Evolutionary conservation across 2,329 filamentous ascomycete genomes (phyloP).

Genomic region (Dactylellina drechsleri): DNA sequence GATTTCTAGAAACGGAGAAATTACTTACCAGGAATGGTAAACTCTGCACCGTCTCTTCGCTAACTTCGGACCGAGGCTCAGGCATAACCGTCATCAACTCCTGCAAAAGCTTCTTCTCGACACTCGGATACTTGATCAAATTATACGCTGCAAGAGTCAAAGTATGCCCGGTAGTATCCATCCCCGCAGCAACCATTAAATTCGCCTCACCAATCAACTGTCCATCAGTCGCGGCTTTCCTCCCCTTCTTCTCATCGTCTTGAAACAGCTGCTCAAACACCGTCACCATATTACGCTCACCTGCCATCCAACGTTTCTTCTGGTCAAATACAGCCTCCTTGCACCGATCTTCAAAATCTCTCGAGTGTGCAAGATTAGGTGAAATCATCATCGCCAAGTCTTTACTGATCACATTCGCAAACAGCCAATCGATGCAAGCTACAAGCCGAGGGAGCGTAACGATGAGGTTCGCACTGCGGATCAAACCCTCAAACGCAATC

Average conservation of each 20-base stretch:
- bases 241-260: conserved; percentile 32
- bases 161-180: conserved; percentile 38
- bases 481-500: conserved; percentile 18
- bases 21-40: conserved; percentile 25
- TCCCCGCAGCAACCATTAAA: conserved; percentile 25
- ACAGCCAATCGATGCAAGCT: conserved; percentile 16
- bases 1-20: not conserved
- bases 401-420: conserved; percentile 13
- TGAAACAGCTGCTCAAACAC: conserved; percentile 36
- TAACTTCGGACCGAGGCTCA: conserved; percentile 10
- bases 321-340: conserved; percentile 19
- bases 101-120: conserved; percentile 21
- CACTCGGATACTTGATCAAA: conserved; percentile 26
- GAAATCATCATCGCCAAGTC: conserved; percentile 14
- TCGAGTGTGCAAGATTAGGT: conserved; percentile 3
- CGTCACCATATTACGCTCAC: conserved; percentile 30
- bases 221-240: conserved; percentile 21
- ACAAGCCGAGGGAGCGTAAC: conserved; percentile 2
- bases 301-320: conserved; percentile 17
- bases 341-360: conserved; percentile 30
- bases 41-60: conserved; percentile 13
- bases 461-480: not conserved
- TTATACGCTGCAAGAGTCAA: conserved; percentile 31
- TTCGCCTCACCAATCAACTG: conserved; percentile 18
- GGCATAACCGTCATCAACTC: conserved; percentile 39